Base-by-base conservation (phyloP, 352 stramenopile species). In the Globisporangium acanthophoron region DNA sequence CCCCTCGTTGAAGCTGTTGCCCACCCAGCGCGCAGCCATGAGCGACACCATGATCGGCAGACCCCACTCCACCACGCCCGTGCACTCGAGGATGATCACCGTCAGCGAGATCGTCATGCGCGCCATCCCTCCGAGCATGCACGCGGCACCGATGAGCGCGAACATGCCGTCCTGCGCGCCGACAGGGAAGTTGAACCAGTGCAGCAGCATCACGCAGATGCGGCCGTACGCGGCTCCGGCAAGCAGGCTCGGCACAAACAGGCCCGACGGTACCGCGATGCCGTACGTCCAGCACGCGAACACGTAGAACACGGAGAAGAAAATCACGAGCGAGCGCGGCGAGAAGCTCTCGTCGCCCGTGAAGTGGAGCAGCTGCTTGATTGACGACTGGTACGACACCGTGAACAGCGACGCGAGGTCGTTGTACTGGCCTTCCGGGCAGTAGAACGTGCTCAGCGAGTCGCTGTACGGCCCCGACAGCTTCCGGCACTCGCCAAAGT, bases 101-200 rank as follows among this genome's bases (percentile, higher is more conserved):
- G 96, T 99, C 3, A 99, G 76, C 11, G 90, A 98, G 51, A 99
- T 99, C 5, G 96, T 99, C 97, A 99, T 99, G 15, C 97, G 83
- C 16, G 96, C 88, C 87, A 99, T 98, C 15, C 97, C 82, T 33
- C 96, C 96, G 21, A 99, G 84, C 58, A 99, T 96, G 46, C 84
- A 96, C 1, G 94, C 96, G 9, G 96, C 90, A 27, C 96, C 97
- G 61, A 99, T 98, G 15, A 99, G 76, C 16, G 96, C 94, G 64
- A 99, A 99, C 65, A 98, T 99, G 15, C 93, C 90, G 46, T 90
- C 81, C 33, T 80, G 83, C 4, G 85, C 85, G 11, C 78, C 84
- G 0, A 91, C 72, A 1, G 82, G 85, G 33, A 92, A 76, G 9
- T 64, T 73, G 18, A 87, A 29, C 21, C 69, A 82, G 59, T 90